Evolutionary conservation across 2,329 filamentous ascomycete genomes (phyloP), one percentile per base, ranked within the genome.

Genomic region (Aureobasidium namibiae): DNA sequence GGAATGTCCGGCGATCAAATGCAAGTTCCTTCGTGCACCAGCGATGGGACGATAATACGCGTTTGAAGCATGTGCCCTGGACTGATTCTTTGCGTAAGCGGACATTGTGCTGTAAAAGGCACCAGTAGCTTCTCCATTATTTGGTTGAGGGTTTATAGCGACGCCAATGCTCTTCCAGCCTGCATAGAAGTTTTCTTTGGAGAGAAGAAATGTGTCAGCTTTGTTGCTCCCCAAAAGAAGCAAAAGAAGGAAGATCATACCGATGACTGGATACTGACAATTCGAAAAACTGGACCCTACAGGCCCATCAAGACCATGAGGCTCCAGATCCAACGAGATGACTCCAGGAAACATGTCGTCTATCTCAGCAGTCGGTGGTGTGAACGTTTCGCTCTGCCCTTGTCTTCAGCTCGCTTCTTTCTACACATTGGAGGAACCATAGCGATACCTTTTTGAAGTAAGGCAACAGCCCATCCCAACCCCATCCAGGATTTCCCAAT

Each of bases 61-160:
- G n/a, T 63, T 59, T 18, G 66, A 65, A 1, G 73, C 70, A 33
- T 71, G 67, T 1, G 70, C 72, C 24, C 73, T 64, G 13, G 70
- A 73, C 54, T 70, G 67, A 65, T 66, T 49, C 62, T 61, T 38
- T 1, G 69, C 67, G 56, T 73, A 67, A 62, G 73, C 68, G 8
- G 69, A 70, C 46, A 68, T 70, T 2, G 72, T 67, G 31, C 67
- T 70, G 70, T 70, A 74, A 29, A 70, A 72, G 5, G 68, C 65
- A 10, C 73, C 73, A 5, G 31, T 45, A 4, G 65, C 67, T 24
- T 64, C 61, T 54, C 61, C 61, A 13, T 52, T 59, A 14, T 62
- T 61, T 21, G 67, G 64, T 21, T 60, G 34, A 10, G 63, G 62
- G n/a, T 58, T 61, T n/a, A 57, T 52, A 26, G 66, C 63, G 10